Conservation (phyloP, 371 early-diverging fungal genomes). For the Sporodiniella umbellata region DNA sequence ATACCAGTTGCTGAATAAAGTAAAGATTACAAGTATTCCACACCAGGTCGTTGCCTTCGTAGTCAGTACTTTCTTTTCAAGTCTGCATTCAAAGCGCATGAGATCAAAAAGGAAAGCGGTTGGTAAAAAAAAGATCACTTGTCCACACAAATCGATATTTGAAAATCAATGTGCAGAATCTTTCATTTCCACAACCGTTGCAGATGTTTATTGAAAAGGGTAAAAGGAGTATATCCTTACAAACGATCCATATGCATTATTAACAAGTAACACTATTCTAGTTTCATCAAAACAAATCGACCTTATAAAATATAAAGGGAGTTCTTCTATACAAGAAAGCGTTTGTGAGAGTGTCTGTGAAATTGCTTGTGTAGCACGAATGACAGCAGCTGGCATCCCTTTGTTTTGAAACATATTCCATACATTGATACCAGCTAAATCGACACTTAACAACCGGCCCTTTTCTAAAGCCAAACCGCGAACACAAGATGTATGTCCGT, state of each 20-base stretch:
- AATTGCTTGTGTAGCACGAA: too few relatives aligned
- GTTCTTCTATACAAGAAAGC: constrained; percentile 10
- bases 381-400: constrained; percentile 4
- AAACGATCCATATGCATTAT: constrained; percentile 1
- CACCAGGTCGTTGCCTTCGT: too few relatives aligned
- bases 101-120: too few relatives aligned
- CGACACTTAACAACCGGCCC: constrained; percentile 40
- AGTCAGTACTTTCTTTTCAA: too few relatives aligned
- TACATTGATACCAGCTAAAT: constrained; percentile 38
- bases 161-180: too few relatives aligned
- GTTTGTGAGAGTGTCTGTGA: too few relatives aligned
- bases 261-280: constrained; percentile 30
- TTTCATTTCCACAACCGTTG: too few relatives aligned
- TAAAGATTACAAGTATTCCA: too few relatives aligned
- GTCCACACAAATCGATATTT: too few relatives aligned
- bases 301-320: constrained; percentile 18
- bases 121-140: too few relatives aligned
- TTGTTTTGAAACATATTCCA: constrained; percentile 29
- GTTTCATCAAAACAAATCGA: constrained; percentile 34
- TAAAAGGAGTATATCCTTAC: constrained; percentile 27
- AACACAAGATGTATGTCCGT: constrained; percentile 47
- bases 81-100: too few relatives aligned
- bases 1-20: too few relatives aligned
- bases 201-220: not conserved
- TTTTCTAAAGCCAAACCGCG: constrained; percentile 32